Base-by-base conservation (phyloP, 2,329 filamentous ascomycete genomes). In the Didymella keratinophila region DNA sequence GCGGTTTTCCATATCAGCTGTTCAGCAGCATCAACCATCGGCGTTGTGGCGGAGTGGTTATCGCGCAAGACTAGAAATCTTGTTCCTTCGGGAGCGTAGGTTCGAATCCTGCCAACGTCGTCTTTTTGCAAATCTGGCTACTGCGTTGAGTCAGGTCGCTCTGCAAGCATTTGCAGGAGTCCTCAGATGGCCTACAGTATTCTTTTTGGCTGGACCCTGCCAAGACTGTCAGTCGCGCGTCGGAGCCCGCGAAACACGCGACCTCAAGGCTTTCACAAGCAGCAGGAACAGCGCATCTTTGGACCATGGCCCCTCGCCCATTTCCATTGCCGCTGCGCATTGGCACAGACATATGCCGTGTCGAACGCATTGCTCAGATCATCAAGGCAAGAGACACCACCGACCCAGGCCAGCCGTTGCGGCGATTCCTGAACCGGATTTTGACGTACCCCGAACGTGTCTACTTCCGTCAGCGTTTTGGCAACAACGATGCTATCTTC, bases 281-380 rank as follows among this genome's bases (percentile, higher is more conserved):
- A 36, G 32, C 50, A 41, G 11, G 23, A 23, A 21, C 37, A 41
- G n/a, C 11, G 16, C 32, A 39, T n/a, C 43, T 10, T 10, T 2
- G n/a, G 18, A 44, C 36, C 43, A 82, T 82, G 80, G 73, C 79
- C 55, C 74, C 71, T 9, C 76, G 78, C 39, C 78, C 80, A 0
- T 92, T 93, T 67, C 88, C 89, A 1, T 81, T 87, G n/a, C 81
- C 87, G 1, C 71, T 94, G 14, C 83, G 83, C 47, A 80, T 96
- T 51, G 93, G 93, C 57, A 94, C 86, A 46, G 93, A 96, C 73
- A 89, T 96, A 56, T 92, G 91, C 75, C 83, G 83, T 56, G 84
- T 92, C 56, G 77, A 82, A 0, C 87, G 92, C 54, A 86, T 96
- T 58, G 78, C 81, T 60, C 74, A 76, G 20, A 80, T 93, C 50